Base-by-base conservation (phyloP, 352 stramenopile species). In the Pythium biforme region DNA sequence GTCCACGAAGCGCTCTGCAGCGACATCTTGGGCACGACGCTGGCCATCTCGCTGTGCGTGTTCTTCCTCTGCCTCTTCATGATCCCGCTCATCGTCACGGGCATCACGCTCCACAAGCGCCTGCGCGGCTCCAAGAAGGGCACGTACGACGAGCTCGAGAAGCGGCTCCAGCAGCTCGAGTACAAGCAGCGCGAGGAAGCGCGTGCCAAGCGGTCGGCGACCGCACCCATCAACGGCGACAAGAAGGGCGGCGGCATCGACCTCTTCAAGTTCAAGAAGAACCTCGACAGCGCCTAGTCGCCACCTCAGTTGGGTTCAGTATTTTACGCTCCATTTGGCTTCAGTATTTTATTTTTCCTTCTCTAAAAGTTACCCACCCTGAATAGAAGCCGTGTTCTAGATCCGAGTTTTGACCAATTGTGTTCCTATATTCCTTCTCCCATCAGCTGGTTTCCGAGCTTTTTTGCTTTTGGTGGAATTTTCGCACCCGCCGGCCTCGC, bases 21-120 rank as follows among this genome's bases (percentile, higher is more conserved):
- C 40, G 78, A 92, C 64, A 75, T 94, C 11, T 64, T 94, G 52
- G 83, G 83, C 61, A 89, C 81, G 40, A 91, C 81, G 48, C 73
- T 94, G 17, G 81, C 77, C 11, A 90, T 94, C 55, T 84, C 85
- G 55, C 70, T 94, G 3, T 89, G 80, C 59, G 75, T 89, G 25
- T 76, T 92, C 46, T 89, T 92, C 66, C 68, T 94, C 20, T 83
- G 72, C 33, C 58, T 92, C 20, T 92, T 90, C 65, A 72, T 92
- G 33, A 55, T 94, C 6, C 85, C 85, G 15, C 86, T 92, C 61
- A 81, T 90, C 59, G 60, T 87, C 46, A 84, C 76, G 27, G 81
- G 72, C 25, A 78, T 92, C 54, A 75, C 83, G 59, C 69, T 94
- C 31, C 81, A 94, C 65, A 94, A 94, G 66, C 77, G 83, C 1